Base-by-base conservation (phyloP, 2,329 filamentous ascomycete genomes). In the Penicillium sp. region DNA sequence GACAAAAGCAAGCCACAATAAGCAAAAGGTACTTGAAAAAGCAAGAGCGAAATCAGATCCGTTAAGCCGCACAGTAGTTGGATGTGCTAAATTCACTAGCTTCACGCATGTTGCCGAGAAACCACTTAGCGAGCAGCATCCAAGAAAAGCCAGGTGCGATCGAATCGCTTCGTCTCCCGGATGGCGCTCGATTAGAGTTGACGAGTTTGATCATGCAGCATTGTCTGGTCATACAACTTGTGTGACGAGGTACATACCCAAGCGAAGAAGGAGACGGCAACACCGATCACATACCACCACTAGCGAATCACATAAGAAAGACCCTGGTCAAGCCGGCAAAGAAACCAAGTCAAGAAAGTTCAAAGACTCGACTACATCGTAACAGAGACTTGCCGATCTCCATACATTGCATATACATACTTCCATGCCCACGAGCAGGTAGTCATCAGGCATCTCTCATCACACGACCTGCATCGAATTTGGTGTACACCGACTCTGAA, bases 361-460 rank as follows among this genome's bases (percentile, higher is more conserved):
- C 33, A 36, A 35, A 40, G 25, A 11, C 25, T 40, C 36, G 41
- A 22, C 29, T 40, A 25, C 7, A 25, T 25, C 22, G 5, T 25
- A 46, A 25, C 30, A 14, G 38, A 34, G 35, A 46, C 16, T 25
- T 19, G 33, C 13, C 33, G 46, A 49, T 44, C 46, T 44, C 14
- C 18, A 34, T 28, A n/a, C 25, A 38, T 39, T 39, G 18, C 47
- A 35, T 50, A 35, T 39, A 38, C 41, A 36, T 39, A 38, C 41
- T 48, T 49, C 39, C 22, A 25, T 28, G 18, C 16, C 25, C 16
- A 45, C 28, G 40, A 49, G 46, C 36, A 46, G 41, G 47, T 50
- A 50, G 47, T 50, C 47, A 50, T 46, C 41, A 50, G 47, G 47
- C 36, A 49, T 49, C 34, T 45, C 35, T 36, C 47, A 50, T 50